Evolutionary conservation across 2,329 filamentous ascomycete species (phyloP).

Genomic region (Nothophaeocryptopus gaeumannii): DNA sequence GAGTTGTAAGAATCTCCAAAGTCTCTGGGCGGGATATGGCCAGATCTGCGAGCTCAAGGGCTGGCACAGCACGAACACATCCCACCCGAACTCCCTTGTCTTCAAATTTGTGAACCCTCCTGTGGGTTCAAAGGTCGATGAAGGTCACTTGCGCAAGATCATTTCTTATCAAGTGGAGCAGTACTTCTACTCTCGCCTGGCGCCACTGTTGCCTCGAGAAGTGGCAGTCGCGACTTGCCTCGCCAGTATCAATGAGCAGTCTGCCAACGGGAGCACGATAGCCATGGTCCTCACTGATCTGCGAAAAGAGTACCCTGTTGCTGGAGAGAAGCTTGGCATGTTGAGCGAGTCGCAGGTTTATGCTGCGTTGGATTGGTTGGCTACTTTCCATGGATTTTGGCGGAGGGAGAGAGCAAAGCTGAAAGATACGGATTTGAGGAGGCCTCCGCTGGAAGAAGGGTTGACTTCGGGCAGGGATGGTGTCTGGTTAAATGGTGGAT

Average conservation of each 20-base stretch:
- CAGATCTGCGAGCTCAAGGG: constrained; percentile 57
- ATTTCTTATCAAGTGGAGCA: constrained; percentile 67
- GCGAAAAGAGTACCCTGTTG: constrained; percentile 52
- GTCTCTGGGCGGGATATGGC: constrained; percentile 50
- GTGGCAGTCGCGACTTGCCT: constrained; percentile 53
- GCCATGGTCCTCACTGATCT: constrained; percentile 61
- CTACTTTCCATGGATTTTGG: constrained; percentile 58
- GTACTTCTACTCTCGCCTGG: constrained; percentile 60
- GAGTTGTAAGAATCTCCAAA: constrained; percentile 34
- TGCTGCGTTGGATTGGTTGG: constrained; percentile 61
- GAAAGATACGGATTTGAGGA: constrained; percentile 41
- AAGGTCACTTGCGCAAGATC: constrained; percentile 64
- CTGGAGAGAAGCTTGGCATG: constrained; percentile 53
- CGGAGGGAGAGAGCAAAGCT: constrained; percentile 38
- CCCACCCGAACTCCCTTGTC: constrained; percentile 40
- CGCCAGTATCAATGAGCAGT: constrained; percentile 4
- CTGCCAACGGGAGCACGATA: constrained; percentile 34
- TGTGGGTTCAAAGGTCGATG: constrained; percentile 35
- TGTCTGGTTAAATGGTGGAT: constrained; percentile 64
- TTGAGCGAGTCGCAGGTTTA: constrained; percentile 50
- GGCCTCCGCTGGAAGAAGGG: constrained; percentile 57
- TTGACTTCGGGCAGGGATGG: background rate
- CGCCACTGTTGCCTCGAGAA: constrained; percentile 45
- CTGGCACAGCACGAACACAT: constrained; percentile 12
- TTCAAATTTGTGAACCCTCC: constrained; percentile 62